A percentile compares a stretch with the other conserved stretches of the same genome.
Evolutionary conservation across 164 flowering plant genomes (phyloP).

Genomic region (Liquidambar formosana): DNA sequence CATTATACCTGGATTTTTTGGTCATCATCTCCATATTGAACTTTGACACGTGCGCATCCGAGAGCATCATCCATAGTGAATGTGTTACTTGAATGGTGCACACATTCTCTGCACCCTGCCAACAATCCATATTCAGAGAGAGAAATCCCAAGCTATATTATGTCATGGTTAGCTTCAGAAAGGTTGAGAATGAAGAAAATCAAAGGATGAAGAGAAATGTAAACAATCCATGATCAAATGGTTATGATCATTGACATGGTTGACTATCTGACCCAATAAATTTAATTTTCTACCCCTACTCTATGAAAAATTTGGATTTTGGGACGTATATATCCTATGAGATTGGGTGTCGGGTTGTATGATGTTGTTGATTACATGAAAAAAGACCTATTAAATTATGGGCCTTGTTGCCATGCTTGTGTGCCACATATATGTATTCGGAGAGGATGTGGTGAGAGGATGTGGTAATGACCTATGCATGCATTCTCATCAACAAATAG

Average conservation of each 20-base stretch:
- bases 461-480: constrained; percentile 51
- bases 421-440: too few species aligned
- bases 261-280: too few species aligned
- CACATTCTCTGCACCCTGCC: constrained; percentile 74
- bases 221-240: too few species aligned
- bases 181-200: too few species aligned
- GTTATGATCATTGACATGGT: too few species aligned
- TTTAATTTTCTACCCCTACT: too few species aligned
- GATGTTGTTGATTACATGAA: too few species aligned
- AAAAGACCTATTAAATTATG: too few species aligned
- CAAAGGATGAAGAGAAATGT: too few species aligned
- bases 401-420: background rate
- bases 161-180: background rate
- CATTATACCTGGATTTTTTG: constrained; percentile 47
- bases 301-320: too few species aligned
- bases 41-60: constrained; percentile 63
- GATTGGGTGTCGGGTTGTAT: too few species aligned
- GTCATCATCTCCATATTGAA: constrained; percentile 68
- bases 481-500: constrained; percentile 71
- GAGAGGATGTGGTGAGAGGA: background rate
- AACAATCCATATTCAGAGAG: background rate
- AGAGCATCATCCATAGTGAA: constrained; percentile 59
- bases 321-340: too few species aligned
- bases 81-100: constrained; percentile 63
- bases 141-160: background rate